Conservation (phyloP, 2,329 filamentous ascomycete species). For the Aspergillus sp. region DNA sequence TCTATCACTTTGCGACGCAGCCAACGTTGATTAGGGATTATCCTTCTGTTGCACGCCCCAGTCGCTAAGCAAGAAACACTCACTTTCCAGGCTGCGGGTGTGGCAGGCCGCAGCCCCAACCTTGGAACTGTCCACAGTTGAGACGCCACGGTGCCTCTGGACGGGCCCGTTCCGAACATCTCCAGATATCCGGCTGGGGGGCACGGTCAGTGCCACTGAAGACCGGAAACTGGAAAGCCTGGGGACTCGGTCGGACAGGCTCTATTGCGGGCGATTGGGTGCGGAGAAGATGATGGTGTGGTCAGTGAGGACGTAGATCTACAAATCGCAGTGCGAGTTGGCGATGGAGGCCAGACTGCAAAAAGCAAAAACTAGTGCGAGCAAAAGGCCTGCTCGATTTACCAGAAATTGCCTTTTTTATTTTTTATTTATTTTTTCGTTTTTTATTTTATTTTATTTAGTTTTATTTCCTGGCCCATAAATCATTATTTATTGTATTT, state of each 20-base stretch:
- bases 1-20: not conserved
- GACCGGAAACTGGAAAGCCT: not conserved
- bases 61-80: not conserved
- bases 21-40: not conserved
- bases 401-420: not conserved
- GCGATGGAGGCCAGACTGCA: not conserved
- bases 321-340: slow-evolving; percentile 15
- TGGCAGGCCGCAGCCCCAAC: not conserved
- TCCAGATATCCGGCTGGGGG: slow-evolving; percentile 3
- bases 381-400: not conserved
- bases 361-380: slow-evolving; percentile 8
- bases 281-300: not conserved
- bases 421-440: not conserved
- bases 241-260: not conserved
- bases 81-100: slow-evolving; percentile 1
- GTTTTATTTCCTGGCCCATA: not conserved
- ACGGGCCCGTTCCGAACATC: slow-evolving; percentile 9
- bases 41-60: not conserved
- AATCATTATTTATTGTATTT: not conserved
- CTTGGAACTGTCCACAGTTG: slow-evolving; percentile 10
- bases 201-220: slow-evolving; percentile 5
- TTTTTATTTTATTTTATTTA: not conserved
- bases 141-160: slow-evolving; percentile 11
- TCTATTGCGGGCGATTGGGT: not conserved
- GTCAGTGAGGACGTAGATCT: slow-evolving; percentile 12